Evolutionary conservation across 129 eudicot genomes (phyloP).

Genomic region (Glebionis coronaria): DNA sequence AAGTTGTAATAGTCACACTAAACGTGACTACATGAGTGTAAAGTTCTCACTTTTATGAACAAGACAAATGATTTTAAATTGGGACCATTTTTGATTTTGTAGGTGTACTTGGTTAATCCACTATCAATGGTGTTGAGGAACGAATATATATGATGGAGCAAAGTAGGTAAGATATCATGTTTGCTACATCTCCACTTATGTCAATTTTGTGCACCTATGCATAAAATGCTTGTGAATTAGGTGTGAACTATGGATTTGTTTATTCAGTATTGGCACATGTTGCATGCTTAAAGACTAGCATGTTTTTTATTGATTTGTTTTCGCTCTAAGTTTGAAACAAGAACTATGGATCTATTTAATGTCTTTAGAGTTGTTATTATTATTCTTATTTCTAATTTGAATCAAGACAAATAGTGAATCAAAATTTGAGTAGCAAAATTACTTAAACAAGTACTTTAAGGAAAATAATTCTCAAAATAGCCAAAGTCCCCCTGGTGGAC

Average conservation of each 20-base stretch:
- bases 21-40: too few relatives aligned
- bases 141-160: constrained; percentile 16
- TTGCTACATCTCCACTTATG: constrained; percentile 18
- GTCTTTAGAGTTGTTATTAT: not conserved
- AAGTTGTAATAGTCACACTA: not conserved
- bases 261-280: not conserved
- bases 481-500: too few relatives aligned
- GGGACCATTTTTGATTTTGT: constrained; percentile 20
- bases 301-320: not conserved
- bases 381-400: constrained; percentile 6
- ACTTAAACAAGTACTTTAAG: too few relatives aligned
- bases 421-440: too few relatives aligned
- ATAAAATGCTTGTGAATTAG: not conserved
- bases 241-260: constrained; percentile 3
- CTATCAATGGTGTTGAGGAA: constrained; percentile 35
- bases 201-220: constrained; percentile 17
- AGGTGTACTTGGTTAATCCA: constrained; percentile 22
- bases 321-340: not conserved
- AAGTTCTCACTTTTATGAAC: not conserved
- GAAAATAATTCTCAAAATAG: too few relatives aligned
- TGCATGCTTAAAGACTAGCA: not conserved
- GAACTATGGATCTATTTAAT: not conserved
- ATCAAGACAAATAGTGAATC: too few relatives aligned
- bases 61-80: constrained; percentile 8
- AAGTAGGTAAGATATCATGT: constrained; percentile 16